A percentile compares a stretch with the other conserved stretches of the same genome.
phyloP scores from a whole-genome alignment of 2,329 filamentous ascomycete genomes.

The Diaporthe vexans region DNA sequence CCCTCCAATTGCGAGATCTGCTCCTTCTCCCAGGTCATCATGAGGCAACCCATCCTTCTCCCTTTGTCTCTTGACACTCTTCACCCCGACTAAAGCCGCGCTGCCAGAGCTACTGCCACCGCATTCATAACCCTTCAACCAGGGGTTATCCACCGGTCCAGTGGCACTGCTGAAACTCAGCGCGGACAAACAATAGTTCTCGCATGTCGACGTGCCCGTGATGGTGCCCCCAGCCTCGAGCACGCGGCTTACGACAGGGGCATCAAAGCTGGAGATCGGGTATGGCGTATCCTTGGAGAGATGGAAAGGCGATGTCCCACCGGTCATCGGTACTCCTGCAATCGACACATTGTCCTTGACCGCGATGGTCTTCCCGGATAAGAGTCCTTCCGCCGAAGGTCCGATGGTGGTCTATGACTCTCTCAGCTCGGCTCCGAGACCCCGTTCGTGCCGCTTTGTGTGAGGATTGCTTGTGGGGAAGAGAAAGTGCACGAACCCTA shows the following conservation, averaged over 20 bases:
- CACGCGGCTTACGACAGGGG: slow-evolving; percentile 41
- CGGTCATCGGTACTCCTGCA: slow-evolving; percentile 42
- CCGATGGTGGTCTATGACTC: slow-evolving; percentile 32
- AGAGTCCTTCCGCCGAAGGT: slow-evolving; percentile 29
- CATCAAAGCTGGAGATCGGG: slow-evolving; percentile 42
- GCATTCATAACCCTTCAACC: slow-evolving; percentile 40
- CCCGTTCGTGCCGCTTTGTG: background rate
- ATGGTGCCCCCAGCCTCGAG: slow-evolving; percentile 42
- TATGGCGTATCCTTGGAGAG: slow-evolving; percentile 39
- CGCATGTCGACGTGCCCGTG: slow-evolving; percentile 43
- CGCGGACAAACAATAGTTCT: slow-evolving; percentile 44
- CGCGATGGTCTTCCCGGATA: slow-evolving; percentile 42
- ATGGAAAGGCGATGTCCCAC: slow-evolving; percentile 41
- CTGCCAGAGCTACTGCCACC: slow-evolving; percentile 52
- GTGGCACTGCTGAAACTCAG: slow-evolving; percentile 43
- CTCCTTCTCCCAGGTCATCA: slow-evolving; percentile 46
- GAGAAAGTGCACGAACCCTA: slow-evolving; percentile 24
- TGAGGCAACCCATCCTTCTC: slow-evolving; percentile 24
- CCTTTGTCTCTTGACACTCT: slow-evolving; percentile 37
- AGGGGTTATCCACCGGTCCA: slow-evolving; percentile 44
- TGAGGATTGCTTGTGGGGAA: slow-evolving; percentile 4
- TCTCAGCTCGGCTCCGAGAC: slow-evolving; percentile 16
- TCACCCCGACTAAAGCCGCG: slow-evolving; percentile 50
- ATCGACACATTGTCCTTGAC: slow-evolving; percentile 45
- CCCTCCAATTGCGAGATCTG: slow-evolving; percentile 54